phyloP scores from a whole-genome alignment of 345 rosid genomes.

The Eucalyptus grandis region DNA sequence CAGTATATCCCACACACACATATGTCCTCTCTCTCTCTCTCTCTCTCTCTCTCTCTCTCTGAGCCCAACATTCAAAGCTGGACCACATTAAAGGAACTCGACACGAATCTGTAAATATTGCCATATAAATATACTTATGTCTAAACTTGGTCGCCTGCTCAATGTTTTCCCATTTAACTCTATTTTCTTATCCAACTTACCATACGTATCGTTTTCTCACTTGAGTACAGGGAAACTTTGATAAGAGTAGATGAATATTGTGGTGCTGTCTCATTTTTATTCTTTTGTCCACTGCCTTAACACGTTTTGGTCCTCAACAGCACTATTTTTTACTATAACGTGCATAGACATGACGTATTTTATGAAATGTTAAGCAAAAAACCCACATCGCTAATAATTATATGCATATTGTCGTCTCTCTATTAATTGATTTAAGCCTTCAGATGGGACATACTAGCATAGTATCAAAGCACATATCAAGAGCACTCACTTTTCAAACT shows the following conservation, averaged over 20 bases:
- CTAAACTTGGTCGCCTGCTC: background rate
- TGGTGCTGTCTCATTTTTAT: background rate
- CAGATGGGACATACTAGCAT: background rate
- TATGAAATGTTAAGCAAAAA: background rate
- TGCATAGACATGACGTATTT: background rate
- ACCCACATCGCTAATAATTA: background rate
- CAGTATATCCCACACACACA: background rate
- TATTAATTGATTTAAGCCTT: background rate
- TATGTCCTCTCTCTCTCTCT: background rate
- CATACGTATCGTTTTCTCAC: background rate
- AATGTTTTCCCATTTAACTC: background rate
- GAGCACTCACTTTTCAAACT: background rate
- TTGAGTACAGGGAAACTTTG: background rate
- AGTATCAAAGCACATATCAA: background rate
- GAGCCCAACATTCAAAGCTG: conserved; percentile 33
- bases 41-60: conserved; percentile 1
- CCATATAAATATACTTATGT: background rate
- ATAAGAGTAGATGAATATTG: background rate
- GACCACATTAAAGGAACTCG: background rate
- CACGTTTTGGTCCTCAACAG: background rate
- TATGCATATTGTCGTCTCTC: background rate
- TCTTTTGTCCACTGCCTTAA: background rate
- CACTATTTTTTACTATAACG: background rate
- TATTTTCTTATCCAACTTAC: background rate
- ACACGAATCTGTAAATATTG: background rate